A percentile compares a stretch with the other conserved stretches of the same genome.
Conservation (phyloP, 257 asterid species). For the Solanum piurae region DNA sequence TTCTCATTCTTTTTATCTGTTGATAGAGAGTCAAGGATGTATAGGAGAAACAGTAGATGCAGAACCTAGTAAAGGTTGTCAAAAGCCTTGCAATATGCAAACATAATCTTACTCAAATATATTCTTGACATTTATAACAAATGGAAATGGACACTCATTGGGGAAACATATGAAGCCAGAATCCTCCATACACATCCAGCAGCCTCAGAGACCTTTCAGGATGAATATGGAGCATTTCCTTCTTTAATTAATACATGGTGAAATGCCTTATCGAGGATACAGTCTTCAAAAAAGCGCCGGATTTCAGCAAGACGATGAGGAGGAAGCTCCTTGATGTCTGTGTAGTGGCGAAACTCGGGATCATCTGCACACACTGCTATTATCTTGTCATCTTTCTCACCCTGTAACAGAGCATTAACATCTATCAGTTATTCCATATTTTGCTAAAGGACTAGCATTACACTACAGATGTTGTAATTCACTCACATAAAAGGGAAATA, state of each 20-base stretch:
- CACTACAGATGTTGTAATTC: neutral
- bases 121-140: neutral
- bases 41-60: neutral
- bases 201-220: neutral
- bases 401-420: constrained; percentile 25
- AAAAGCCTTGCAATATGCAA: neutral
- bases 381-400: constrained; percentile 86
- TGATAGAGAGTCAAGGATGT: constrained; percentile 23
- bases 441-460: neutral
- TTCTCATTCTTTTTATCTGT: constrained; percentile 85
- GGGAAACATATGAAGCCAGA: neutral
- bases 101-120: neutral
- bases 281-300: constrained; percentile 91
- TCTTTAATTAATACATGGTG: neutral
- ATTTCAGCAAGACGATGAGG: constrained; percentile 94
- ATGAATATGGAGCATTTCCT: neutral
- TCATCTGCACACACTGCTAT: constrained; percentile 94
- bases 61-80: neutral
- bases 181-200: neutral
- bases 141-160: neutral
- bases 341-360: constrained; percentile 76
- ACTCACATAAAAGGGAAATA: neutral
- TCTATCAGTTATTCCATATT: neutral
- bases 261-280: constrained; percentile 35
- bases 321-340: constrained; percentile 61